Evolutionary conservation across 2,329 filamentous ascomycete genomes (phyloP), one percentile per base, ranked within the genome.

Genomic region (Talaromyces sp.): DNA sequence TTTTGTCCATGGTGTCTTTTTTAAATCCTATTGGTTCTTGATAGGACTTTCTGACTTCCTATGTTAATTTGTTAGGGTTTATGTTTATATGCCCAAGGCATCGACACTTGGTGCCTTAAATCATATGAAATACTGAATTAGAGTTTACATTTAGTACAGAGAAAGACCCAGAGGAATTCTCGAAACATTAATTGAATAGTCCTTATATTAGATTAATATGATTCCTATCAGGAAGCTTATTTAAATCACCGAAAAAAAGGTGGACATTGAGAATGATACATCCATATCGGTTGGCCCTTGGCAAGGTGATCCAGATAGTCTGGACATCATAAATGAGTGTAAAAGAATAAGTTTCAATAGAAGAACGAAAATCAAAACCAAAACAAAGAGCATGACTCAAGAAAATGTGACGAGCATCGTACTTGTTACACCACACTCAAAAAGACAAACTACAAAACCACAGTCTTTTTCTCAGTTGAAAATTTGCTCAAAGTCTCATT

Each of bases 391-490:
- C 17, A 24, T 24, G 43, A 6, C 11, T 4, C n/a, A 46, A 14
- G 6, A 17, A n/a, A 38, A n/a, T 17, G 32, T 35, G 32, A 35
- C 12, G 12, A 35, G 32, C 12, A 17, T 9, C 35, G 17, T 38
- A n/a, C 6, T n/a, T 38, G 14, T 3, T n/a, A 50, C 5, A 26
- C 8, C 19, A 50, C 8, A 50, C 12, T 10, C 19, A 50, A 50
- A 50, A 26, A 14, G 43, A 11, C 9, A 14, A 11, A 14, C 27
- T 55, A 61, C 11, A 14, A 27, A 21, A 80, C 73, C 21, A 80
- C 71, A 62, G 74, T 77, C 56, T 78, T 77, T 69, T 81, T 81
- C 59, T 76, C 76, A 54, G 77, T 78, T 59, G 76, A 77, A 21
- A 81, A 66, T 10, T 72, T 66, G 1, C 64, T 67, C 14, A 81